Percentiles rank a stretch among this genome's conserved stretches.
These are phyloP conservation scores for Auricularia heimuer DNA, from an alignment of 768 basidiomycete genomes.

Conservation along the genomic window DNA sequence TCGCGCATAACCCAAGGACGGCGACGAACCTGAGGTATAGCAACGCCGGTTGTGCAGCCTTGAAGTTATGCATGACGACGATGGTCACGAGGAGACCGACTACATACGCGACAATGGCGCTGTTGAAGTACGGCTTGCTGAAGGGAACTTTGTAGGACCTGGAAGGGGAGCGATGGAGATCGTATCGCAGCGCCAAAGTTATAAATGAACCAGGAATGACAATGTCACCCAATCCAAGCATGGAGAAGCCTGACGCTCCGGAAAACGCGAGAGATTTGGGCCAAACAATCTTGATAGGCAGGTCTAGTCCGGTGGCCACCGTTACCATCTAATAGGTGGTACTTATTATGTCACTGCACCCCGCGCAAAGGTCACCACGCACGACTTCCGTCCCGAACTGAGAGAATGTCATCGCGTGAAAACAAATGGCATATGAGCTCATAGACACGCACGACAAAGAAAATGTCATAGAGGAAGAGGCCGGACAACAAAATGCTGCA, in stretches of 20 bases:
- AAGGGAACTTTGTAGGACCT: not conserved
- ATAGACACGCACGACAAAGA: constrained; percentile 50
- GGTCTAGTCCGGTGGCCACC: constrained; percentile 82
- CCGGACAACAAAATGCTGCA: constrained; percentile 62
- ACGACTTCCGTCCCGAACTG: constrained; percentile 74
- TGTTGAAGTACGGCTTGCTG: constrained; percentile 68
- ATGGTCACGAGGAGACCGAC: constrained; percentile 68
- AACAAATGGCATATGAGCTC: not conserved
- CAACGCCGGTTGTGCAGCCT: constrained; percentile 80
- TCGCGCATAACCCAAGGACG: not conserved
- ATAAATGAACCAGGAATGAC: constrained; percentile 62
- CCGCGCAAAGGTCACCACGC: constrained; percentile 20
- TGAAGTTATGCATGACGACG: constrained; percentile 70
- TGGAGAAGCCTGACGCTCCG: constrained; percentile 54
- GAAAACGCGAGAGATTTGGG: constrained; percentile 53
- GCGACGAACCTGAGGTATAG: constrained; percentile 71
- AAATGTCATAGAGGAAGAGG: constrained; percentile 88
- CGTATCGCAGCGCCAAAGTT: constrained; percentile 79
- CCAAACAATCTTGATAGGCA: constrained; percentile 89
- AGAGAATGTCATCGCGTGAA: constrained; percentile 7
- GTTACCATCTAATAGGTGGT: constrained; percentile 63
- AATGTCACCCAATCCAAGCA: constrained; percentile 91
- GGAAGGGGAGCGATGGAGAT: constrained; percentile 39
- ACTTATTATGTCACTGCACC: not conserved
- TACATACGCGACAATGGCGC: constrained; percentile 61